Conservation (phyloP, 495 filamentous ascomycete genomes). For the Extremus antarcticus region DNA sequence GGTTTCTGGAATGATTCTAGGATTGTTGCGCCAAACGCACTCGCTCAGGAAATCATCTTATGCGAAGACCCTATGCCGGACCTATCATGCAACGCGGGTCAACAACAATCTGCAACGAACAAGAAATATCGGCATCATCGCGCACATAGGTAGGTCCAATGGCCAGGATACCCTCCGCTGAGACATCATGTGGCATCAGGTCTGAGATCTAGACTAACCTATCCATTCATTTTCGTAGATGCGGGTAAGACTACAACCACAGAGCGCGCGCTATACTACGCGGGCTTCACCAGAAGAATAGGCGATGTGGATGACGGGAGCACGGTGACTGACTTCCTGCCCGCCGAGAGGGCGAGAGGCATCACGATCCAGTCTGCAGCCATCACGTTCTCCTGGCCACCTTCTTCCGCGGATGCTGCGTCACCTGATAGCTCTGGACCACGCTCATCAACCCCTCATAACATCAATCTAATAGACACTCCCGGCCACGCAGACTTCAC, state of each 20-base stretch:
- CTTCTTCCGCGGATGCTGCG: slow-evolving; percentile 5
- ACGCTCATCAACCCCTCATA: slow-evolving; percentile 36
- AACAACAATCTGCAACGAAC: too few relatives aligned
- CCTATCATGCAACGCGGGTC: too few relatives aligned
- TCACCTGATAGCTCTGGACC: not conserved
- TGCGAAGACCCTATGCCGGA: too few relatives aligned
- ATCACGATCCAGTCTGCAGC: slow-evolving; percentile 98
- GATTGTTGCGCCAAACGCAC: too few relatives aligned
- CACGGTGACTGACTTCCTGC: slow-evolving; percentile 95
- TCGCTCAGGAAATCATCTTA: too few relatives aligned
- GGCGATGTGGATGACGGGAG: slow-evolving; percentile 94
- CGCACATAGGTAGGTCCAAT: too few relatives aligned
- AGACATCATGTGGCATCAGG: slow-evolving; percentile 90
- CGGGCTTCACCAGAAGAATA: slow-evolving; percentile 67
- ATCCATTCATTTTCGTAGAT: not conserved
- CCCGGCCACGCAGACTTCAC: slow-evolving; percentile 98
- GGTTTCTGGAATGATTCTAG: too few relatives aligned
- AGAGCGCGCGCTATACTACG: slow-evolving; percentile 98
- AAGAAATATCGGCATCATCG: slow-evolving; percentile 97
- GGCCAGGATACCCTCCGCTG: too few relatives aligned
- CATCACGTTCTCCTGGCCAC: slow-evolving; percentile 86
- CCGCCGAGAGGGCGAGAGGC: slow-evolving; percentile 81
- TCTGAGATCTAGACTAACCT: slow-evolving; percentile 3
- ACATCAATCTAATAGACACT: slow-evolving; percentile 92
- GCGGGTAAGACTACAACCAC: slow-evolving; percentile 96